These are phyloP conservation scores for Huntiella omanensis DNA, from an alignment of 2,329 filamentous ascomycete genomes.

Conservation along the genomic window DNA sequence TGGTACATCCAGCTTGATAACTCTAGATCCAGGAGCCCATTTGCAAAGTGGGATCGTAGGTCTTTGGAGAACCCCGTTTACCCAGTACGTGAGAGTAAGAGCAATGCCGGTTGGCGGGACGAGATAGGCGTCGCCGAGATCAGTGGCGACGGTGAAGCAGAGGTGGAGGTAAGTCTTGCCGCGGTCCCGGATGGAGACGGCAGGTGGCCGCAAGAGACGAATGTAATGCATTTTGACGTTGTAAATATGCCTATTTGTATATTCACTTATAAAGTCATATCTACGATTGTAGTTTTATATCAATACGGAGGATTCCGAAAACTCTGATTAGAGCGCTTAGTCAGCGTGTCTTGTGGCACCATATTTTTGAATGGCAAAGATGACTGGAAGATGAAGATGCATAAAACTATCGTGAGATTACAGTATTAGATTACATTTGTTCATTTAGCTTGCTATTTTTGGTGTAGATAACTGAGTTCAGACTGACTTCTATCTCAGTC, in stretches of 20 bases:
- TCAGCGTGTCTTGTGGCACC: slow-evolving; percentile 2
- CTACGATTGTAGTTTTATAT: neutral
- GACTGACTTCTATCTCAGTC: neutral
- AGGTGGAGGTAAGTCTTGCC: slow-evolving; percentile 21
- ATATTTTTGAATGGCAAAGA: too few species aligned
- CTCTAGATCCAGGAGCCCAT: slow-evolving; percentile 21
- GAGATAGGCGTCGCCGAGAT: slow-evolving; percentile 37
- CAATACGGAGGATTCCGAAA: neutral
- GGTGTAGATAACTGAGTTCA: neutral
- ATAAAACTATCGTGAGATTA: too few species aligned
- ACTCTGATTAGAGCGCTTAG: slow-evolving; percentile 9
- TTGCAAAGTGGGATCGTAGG: slow-evolving; percentile 15
- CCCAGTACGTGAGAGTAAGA: slow-evolving; percentile 17
- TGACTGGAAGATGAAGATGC: too few species aligned
- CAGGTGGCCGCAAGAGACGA: slow-evolving; percentile 30
- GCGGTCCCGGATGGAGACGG: slow-evolving; percentile 12
- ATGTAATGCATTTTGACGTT: slow-evolving; percentile 34
- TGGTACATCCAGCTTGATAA: slow-evolving; percentile 19
- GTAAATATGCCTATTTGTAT: neutral
- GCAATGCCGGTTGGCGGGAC: slow-evolving; percentile 22
- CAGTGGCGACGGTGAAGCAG: slow-evolving; percentile 36
- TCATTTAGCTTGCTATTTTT: neutral
- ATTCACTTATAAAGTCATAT: neutral
- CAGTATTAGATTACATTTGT: neutral
- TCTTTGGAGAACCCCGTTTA: slow-evolving; percentile 17